Percentiles rank a stretch among this genome's conserved stretches.
Conservation (phyloP, 345 rosid genomes). For the Corchorus capsularis region DNA sequence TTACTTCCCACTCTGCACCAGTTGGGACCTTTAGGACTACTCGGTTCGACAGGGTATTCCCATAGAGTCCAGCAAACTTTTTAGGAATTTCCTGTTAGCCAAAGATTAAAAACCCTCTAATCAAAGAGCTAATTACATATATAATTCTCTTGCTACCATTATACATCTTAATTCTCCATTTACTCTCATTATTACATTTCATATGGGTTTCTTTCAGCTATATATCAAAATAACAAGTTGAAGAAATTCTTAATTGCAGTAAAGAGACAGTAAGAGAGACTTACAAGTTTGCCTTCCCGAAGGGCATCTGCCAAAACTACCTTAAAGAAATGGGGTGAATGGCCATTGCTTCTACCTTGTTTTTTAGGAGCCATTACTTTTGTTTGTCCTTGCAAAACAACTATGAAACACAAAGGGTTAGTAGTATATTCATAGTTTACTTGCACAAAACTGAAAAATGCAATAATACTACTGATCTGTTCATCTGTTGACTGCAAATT, state of each 20-base stretch:
- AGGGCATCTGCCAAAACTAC: conserved; percentile 18
- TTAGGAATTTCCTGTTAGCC: conserved; percentile 33
- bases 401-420: not conserved
- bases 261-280: not conserved
- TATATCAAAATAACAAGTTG: not conserved
- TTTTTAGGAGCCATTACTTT: not conserved
- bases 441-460: not conserved
- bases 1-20: conserved; percentile 34
- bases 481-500: not conserved
- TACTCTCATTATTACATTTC: not conserved
- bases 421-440: not conserved
- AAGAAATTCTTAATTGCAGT: too few relatives aligned
- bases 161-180: too few relatives aligned
- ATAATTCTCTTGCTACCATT: not conserved
- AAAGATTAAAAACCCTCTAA: not conserved
- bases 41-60: conserved; percentile 12
- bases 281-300: conserved; percentile 21
- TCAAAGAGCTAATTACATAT: not conserved
- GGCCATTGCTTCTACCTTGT: not conserved
- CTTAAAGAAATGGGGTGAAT: conserved; percentile 27
- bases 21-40: conserved; percentile 26
- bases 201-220: too few relatives aligned
- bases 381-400: not conserved
- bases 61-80: conserved; percentile 25
- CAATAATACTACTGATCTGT: not conserved